Evolutionary conservation across 2,329 filamentous ascomycete species (phyloP).

Genomic region (Xylariaceae sp.): DNA sequence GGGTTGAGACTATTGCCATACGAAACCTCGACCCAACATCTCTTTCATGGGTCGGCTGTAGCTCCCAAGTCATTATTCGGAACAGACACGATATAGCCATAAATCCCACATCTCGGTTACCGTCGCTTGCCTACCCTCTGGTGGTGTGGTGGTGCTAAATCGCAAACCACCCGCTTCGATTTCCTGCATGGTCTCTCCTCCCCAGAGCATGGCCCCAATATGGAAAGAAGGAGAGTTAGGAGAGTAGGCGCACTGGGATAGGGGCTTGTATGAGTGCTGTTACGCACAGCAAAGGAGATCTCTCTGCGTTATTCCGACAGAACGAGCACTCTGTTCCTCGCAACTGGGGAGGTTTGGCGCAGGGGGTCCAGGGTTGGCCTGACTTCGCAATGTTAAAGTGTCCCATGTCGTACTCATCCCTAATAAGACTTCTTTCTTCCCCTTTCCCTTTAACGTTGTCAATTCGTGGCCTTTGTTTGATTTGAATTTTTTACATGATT

Average conservation of each 20-base stretch:
- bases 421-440: constrained; percentile 24
- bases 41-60: constrained; percentile 51
- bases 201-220: constrained; percentile 29
- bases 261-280: constrained; percentile 36
- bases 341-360: constrained; percentile 19
- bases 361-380: constrained; percentile 13
- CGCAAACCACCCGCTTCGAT: constrained; percentile 24
- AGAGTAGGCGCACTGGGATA: constrained; percentile 32
- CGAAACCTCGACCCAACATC: constrained; percentile 37
- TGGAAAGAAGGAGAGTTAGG: constrained; percentile 30
- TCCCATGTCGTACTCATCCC: constrained; percentile 21
- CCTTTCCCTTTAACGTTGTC: too few species aligned
- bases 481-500: too few species aligned
- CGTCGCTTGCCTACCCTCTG: constrained; percentile 25
- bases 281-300: constrained; percentile 29
- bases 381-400: constrained; percentile 18
- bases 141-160: constrained; percentile 21
- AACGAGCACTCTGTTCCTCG: constrained; percentile 17
- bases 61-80: constrained; percentile 49
- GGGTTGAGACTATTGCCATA: constrained; percentile 31
- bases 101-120: constrained; percentile 38
- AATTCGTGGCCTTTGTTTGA: too few species aligned
- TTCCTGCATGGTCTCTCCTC: constrained; percentile 17
- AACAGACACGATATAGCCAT: constrained; percentile 51
- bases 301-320: constrained; percentile 22